Base-by-base conservation (phyloP, 192 early-diverging fungal genomes). In the Coemansia sp. region DNA sequence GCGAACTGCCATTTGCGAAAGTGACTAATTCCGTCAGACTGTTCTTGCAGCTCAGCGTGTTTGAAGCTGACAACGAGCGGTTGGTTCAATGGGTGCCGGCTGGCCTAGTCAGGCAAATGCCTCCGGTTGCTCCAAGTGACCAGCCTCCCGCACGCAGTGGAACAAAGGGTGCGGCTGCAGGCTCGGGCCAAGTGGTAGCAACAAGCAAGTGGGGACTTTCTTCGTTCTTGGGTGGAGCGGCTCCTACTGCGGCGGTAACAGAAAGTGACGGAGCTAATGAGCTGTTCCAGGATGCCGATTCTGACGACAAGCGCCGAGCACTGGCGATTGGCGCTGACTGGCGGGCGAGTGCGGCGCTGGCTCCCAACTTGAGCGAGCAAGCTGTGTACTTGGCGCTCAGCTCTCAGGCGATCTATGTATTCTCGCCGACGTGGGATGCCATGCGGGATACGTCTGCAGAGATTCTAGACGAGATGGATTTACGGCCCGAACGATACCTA, bases 1-100 rank as follows among this genome's bases (percentile, higher is more conserved):
- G 64, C 13, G 16, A 50, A 24, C 34, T 79, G 67, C 74, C 84
- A 18, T 82, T 86, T 60, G 76, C 62, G 8, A 61, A 71, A 55
- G 64, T 64, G 12, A 66, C 79, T 3, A 86, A 86, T 41, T 64
- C 80, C 0, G 64, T 83, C 12, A 57, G 77, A 43, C 65, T 86
- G 65, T 82, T 72, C 61, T 50, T 86, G 65, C 68, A 80, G 70
- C 79, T 86, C 39, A 74, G 74, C 40, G 74, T 81, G 46, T 83
- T 86, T 66, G 58, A 62, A 6, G 72, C 63, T 0, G 75, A 78
- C 1, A 72, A 49, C 22, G 85, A 86, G 71, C 70, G 77, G 27
- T 70, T 86, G 62, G 46, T 78, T 52, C 74, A 68, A 5, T 86
- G 85, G 85, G 73, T 83, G 18, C 78, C 85, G 2, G 73, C 78